Conservation (phyloP, 257 asterid genomes). For the Petrea volubilis region DNA sequence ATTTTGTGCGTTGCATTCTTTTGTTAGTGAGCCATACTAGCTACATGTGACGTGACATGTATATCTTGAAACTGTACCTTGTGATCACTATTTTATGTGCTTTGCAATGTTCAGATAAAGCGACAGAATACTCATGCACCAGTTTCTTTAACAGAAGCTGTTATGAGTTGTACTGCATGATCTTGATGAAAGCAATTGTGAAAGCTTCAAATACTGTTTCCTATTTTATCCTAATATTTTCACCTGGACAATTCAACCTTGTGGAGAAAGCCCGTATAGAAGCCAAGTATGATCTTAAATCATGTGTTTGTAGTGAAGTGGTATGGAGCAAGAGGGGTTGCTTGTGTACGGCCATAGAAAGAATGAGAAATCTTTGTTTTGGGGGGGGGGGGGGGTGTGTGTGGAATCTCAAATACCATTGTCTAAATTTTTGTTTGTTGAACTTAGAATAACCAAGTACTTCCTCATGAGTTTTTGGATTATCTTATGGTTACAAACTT, state of each 20-base stretch:
- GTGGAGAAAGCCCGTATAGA: not conserved
- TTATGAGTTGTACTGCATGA: not conserved
- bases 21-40: not conserved
- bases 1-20: not conserved
- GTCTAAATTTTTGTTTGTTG: not conserved
- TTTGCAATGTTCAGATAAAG: not conserved
- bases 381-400: not conserved
- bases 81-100: not conserved
- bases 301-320: too few species aligned
- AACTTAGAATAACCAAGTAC: not conserved
- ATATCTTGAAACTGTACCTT: not conserved
- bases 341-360: not conserved
- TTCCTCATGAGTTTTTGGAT: too few species aligned
- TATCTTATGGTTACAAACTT: not conserved
- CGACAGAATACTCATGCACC: not conserved
- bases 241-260: not conserved
- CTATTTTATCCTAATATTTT: not conserved
- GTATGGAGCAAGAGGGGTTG: not conserved
- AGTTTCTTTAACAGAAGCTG: not conserved
- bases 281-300: too few species aligned
- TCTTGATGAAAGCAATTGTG: not conserved
- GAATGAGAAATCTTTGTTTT: not conserved
- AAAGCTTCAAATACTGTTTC: not conserved
- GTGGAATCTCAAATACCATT: not conserved
- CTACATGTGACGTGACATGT: conserved; percentile 1